Evolutionary conservation across 192 early-diverging fungal genomes (phyloP).

Genomic region (Backusella circina): DNA sequence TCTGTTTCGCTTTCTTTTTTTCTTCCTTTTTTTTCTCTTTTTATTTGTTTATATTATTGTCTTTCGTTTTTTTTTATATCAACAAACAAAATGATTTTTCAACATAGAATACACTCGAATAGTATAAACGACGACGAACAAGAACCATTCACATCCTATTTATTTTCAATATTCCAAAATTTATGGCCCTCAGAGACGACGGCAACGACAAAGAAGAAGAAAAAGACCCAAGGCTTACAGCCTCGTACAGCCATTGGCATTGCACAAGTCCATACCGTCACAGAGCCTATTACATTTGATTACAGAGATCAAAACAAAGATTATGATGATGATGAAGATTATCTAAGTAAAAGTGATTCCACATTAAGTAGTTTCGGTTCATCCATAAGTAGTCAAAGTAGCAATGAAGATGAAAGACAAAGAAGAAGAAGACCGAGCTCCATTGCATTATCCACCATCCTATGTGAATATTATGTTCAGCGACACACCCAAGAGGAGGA

Average conservation of each 20-base stretch:
- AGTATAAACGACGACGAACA: background rate
- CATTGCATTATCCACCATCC: constrained; percentile 4
- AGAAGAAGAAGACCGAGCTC: background rate
- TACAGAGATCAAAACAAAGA: background rate
- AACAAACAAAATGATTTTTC: background rate
- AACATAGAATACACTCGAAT: background rate
- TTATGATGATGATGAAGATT: background rate
- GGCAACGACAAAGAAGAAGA: background rate
- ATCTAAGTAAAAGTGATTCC: constrained; percentile 1
- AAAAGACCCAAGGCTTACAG: background rate
- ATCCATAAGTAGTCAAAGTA: background rate
- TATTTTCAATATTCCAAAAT: background rate
- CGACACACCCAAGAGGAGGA: background rate
- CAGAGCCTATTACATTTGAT: background rate
- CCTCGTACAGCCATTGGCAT: background rate
- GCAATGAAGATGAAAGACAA: background rate
- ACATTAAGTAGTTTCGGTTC: background rate
- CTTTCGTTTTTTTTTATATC: background rate
- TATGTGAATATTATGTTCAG: constrained; percentile 15
- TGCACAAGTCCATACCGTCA: background rate
- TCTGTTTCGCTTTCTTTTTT: background rate
- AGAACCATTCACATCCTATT: background rate
- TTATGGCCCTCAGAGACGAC: background rate
- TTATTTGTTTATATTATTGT: background rate
- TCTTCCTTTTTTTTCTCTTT: background rate